Conservation (phyloP, 495 filamentous ascomycete species). For the Parachaetomium inaequale region DNA sequence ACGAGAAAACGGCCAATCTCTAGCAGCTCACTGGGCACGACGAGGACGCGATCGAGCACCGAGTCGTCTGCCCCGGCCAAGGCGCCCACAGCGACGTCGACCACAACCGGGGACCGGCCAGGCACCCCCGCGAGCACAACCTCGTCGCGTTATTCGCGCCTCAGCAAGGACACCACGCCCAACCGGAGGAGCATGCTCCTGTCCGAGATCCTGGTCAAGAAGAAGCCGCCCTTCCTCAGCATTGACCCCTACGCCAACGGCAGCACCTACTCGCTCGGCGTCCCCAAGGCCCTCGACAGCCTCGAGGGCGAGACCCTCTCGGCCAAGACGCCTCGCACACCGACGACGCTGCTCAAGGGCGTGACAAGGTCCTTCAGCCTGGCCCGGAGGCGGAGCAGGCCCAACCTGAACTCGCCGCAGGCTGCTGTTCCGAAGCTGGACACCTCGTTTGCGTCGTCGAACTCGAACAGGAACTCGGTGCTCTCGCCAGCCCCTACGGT, state of each 20-base stretch:
- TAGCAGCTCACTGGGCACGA: conserved; percentile 26
- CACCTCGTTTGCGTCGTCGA: neutral
- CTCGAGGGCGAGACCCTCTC: conserved; percentile 19
- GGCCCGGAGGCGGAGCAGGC: conserved; percentile 45
- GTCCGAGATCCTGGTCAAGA: conserved; percentile 35
- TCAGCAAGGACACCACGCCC: conserved; percentile 12
- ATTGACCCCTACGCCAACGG: conserved; percentile 46
- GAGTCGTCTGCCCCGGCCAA: conserved; percentile 14
- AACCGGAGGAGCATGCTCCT: conserved; percentile 37
- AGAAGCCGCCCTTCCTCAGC: conserved; percentile 42
- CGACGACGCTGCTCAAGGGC: conserved; percentile 41
- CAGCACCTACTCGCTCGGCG: conserved; percentile 36
- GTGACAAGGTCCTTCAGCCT: conserved; percentile 45
- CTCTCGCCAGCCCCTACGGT: conserved; percentile 17
- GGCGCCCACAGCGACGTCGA: neutral
- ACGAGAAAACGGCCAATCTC: conserved; percentile 38
- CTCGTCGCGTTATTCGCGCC: conserved; percentile 15
- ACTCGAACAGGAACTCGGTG: conserved; percentile 20
- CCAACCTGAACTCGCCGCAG: conserved; percentile 33
- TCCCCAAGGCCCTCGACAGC: conserved; percentile 26
- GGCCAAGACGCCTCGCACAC: conserved; percentile 36
- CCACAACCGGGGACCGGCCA: conserved; percentile 23
- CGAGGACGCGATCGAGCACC: conserved; percentile 29
- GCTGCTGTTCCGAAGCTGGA: conserved; percentile 18
- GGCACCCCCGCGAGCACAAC: conserved; percentile 34